Percentiles rank a stretch among this genome's conserved stretches.
Evolutionary conservation across 83 land plant genomes (phyloP).

Genomic region (Picea engelmannii): DNA sequence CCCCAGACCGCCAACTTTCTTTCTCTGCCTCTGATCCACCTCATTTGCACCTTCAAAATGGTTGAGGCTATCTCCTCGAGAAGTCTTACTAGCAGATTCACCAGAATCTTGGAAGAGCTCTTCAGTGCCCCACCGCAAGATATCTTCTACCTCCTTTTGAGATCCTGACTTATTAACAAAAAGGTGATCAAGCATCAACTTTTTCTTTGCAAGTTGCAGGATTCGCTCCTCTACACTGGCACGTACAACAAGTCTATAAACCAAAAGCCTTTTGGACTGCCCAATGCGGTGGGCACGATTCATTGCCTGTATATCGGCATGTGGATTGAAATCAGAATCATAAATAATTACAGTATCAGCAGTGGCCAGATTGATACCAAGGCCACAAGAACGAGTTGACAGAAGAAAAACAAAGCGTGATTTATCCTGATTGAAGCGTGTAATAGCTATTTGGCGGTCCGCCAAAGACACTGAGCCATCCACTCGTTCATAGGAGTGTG

Average conservation of each 20-base stretch:
- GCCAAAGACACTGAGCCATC: slow-evolving; percentile 92
- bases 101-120: too few relatives aligned
- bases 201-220: too few relatives aligned
- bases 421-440: slow-evolving; percentile 90
- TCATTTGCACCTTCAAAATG: too few relatives aligned
- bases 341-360: slow-evolving; percentile 99
- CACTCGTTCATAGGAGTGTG: slow-evolving; percentile 85
- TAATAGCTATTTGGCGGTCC: slow-evolving; percentile 86
- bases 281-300: slow-evolving; percentile 99
- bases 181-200: too few relatives aligned
- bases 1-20: too few relatives aligned
- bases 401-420: slow-evolving; percentile 97
- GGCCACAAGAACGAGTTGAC: slow-evolving; percentile 96
- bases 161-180: too few relatives aligned
- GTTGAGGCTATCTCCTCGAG: too few relatives aligned
- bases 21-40: too few relatives aligned
- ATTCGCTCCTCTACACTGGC: slow-evolving; percentile 99
- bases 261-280: slow-evolving; percentile 89
- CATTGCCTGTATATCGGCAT: slow-evolving; percentile 99
- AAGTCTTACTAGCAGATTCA: too few relatives aligned
- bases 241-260: slow-evolving; percentile 91
- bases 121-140: too few relatives aligned
- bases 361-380: slow-evolving; percentile 94
- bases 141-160: too few relatives aligned
- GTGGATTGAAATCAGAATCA: slow-evolving; percentile 99